These are phyloP conservation scores for Trichoderma aggressivum DNA, from an alignment of 2,329 filamentous ascomycete species.

Conservation along the genomic window DNA sequence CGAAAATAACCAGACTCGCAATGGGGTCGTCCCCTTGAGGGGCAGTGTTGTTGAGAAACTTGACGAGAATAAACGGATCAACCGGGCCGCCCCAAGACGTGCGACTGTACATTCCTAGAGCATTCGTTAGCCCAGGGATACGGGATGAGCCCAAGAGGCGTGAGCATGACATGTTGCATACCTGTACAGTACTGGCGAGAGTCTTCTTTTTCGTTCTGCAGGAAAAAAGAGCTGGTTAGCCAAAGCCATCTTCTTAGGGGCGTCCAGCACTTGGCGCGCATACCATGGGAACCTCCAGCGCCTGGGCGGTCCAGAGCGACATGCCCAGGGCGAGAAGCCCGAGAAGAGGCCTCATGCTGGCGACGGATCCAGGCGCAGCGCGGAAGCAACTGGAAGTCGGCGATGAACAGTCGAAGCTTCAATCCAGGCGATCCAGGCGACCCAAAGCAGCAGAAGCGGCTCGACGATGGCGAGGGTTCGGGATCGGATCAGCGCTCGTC, in stretches of 20 bases:
- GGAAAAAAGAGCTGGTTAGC: constrained; percentile 23
- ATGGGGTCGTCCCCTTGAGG: constrained; percentile 63
- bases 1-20: constrained; percentile 85
- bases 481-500: not conserved
- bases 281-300: constrained; percentile 59
- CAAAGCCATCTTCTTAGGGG: not conserved
- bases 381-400: not conserved
- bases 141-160: not conserved
- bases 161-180: constrained; percentile 31
- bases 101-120: constrained; percentile 82
- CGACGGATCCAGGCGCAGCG: not conserved
- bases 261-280: constrained; percentile 21
- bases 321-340: constrained; percentile 51
- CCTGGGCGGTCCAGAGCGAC: constrained; percentile 52
- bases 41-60: constrained; percentile 63
- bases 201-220: constrained; percentile 69
- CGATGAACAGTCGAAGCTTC: not conserved
- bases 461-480: not conserved
- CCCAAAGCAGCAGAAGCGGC: not conserved
- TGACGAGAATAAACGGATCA: constrained; percentile 84
- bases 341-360: constrained; percentile 54
- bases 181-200: constrained; percentile 77
- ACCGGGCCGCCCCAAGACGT: constrained; percentile 82
- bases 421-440: not conserved
- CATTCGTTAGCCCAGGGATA: constrained; percentile 9